Evolutionary conservation across 257 asterid genomes (phyloP), one percentile per base, ranked within the genome.

Genomic region (Rhazya stricta): DNA sequence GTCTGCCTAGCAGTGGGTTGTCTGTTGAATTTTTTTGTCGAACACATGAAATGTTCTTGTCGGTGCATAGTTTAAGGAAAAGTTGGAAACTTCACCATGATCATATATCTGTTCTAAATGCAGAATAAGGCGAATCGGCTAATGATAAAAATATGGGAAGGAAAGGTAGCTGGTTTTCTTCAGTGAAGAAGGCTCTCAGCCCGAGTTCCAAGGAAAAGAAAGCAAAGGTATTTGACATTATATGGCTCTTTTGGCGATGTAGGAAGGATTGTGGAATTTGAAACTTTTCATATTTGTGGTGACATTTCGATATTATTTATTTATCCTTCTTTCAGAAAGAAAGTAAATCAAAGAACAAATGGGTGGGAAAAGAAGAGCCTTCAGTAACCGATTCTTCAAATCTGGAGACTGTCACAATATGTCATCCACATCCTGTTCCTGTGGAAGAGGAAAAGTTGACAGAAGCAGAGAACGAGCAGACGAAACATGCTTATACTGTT

Each of bases 141-240:
- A 87, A 87, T 83, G 85, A 81, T 85, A 81, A 72, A 48, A 79
- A 75, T 66, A 94, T 94, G 98, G 96, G 91, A 67, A 87, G 84
- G 89, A 92, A 88, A 87, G 91, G 96, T 83, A 85, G 89, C 84
- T 94, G 98, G 97, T 86, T 94, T 76, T 90, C 95, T 69, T 88
- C 97, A 7, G 90, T 94, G 58, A 94, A 90, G 88, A 92, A 90
- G 85, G 97, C 86, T 83, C 84, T 92, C 71, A 92, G 92, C 80
- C 95, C 97, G 25, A 84, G 84, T 75, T 85, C 91, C 29, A 89
- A 88, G 86, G 85, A 45, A 60, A 86, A 86, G 79, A 89, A 79
- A 73, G 76, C 81, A 74, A 83, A 85, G 90, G 93, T 91, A 72
- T 73, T 69, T 29, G 51, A 61, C 61, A 62, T 45, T 60, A 34